Percentiles rank a stretch among this genome's conserved stretches.
These are phyloP conservation scores for Lactifluus piperatus DNA, from an alignment of 768 basidiomycete species.

Conservation along the genomic window DNA sequence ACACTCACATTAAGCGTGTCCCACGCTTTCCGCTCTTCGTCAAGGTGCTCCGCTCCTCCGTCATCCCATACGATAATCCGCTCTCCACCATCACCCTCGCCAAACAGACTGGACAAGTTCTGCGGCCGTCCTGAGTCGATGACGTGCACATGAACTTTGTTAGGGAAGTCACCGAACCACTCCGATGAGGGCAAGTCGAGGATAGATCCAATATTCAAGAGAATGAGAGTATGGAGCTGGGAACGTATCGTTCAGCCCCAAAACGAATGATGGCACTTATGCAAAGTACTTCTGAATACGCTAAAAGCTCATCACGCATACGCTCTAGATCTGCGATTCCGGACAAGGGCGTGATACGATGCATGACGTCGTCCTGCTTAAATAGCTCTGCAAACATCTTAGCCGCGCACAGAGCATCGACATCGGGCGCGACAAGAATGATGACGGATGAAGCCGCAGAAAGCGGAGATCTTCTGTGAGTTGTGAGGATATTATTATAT, in stretches of 20 bases:
- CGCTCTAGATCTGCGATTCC: slow-evolving; percentile 70
- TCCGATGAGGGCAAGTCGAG: slow-evolving; percentile 67
- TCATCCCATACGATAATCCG: slow-evolving; percentile 91
- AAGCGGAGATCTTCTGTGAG: slow-evolving; percentile 63
- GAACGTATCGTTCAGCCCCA: slow-evolving; percentile 1
- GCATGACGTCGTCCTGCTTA: slow-evolving; percentile 88
- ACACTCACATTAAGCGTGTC: slow-evolving; percentile 66
- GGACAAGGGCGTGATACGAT: slow-evolving; percentile 83
- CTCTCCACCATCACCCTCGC: slow-evolving; percentile 53
- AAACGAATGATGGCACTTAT: background rate
- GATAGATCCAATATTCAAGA: slow-evolving; percentile 88
- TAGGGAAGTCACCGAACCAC: slow-evolving; percentile 69
- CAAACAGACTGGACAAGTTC: slow-evolving; percentile 82
- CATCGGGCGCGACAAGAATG: slow-evolving; percentile 81
- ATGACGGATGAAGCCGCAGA: slow-evolving; percentile 78
- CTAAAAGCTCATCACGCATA: slow-evolving; percentile 54
- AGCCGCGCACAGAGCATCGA: slow-evolving; percentile 87
- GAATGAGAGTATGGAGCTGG: slow-evolving; percentile 81
- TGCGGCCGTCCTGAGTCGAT: slow-evolving; percentile 91
- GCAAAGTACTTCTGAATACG: slow-evolving; percentile 53
- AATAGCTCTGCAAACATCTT: slow-evolving; percentile 85
- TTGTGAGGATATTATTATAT: slow-evolving; percentile 61
- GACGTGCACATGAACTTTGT: slow-evolving; percentile 70
- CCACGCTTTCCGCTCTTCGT: slow-evolving; percentile 72
- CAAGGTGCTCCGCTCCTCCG: slow-evolving; percentile 62